Conservation (phyloP, 129 eudicot genomes). For the Arctium lappa region DNA sequence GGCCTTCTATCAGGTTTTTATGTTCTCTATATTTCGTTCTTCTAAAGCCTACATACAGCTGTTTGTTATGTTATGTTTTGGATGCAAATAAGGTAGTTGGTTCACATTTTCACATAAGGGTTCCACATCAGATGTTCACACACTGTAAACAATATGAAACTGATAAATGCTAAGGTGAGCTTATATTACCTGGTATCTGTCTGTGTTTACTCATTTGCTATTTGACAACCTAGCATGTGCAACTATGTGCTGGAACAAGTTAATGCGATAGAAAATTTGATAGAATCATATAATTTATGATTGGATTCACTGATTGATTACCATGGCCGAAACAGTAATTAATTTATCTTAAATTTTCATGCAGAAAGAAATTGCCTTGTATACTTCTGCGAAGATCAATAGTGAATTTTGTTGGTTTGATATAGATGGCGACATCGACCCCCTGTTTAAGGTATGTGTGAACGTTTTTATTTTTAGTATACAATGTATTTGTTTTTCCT, state of each 20-base stretch:
- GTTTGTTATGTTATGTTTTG: neutral
- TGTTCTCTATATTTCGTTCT: neutral
- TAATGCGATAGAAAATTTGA: neutral
- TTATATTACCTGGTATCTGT: neutral
- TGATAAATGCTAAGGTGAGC: neutral
- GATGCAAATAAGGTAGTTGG: conserved; percentile 11
- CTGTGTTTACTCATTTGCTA: neutral
- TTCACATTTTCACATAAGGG: neutral
- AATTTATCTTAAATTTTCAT: conserved; percentile 16
- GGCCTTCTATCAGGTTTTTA: conserved; percentile 90
- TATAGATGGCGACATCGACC: conserved; percentile 88
- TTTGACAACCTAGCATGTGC: conserved; percentile 2
- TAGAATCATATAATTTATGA: neutral
- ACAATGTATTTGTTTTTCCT: neutral
- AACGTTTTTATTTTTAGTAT: conserved; percentile 4
- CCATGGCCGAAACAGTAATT: conserved; percentile 4
- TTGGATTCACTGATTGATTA: neutral
- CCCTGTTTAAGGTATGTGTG: conserved; percentile 78
- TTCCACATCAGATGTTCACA: neutral
- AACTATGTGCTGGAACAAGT: neutral
- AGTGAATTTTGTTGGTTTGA: conserved; percentile 96
- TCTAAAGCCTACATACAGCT: neutral
- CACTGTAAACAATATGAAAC: conserved; percentile 6
- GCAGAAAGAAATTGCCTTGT: conserved; percentile 97
- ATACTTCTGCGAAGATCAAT: conserved; percentile 87